Percentiles rank a stretch among this genome's conserved stretches.
phyloP scores from a whole-genome alignment of 2,329 filamentous ascomycete species.

The Elsinoe necatrix region DNA sequence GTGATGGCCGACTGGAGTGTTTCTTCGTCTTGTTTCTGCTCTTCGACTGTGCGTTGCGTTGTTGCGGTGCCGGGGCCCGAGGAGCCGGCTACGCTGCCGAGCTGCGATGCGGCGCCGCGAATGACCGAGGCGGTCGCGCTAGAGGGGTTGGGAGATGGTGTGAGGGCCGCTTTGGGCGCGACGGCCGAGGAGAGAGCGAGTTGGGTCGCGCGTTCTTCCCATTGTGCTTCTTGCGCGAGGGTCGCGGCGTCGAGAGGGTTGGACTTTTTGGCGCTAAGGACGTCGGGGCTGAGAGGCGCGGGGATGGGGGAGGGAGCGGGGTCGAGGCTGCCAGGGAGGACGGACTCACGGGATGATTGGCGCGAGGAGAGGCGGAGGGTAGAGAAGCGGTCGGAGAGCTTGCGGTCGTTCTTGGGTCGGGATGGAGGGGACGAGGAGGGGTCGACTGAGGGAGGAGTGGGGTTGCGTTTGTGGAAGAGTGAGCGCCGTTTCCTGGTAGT shows the following conservation, averaged over 20 bases:
- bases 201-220: slow-evolving; percentile 91
- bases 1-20: slow-evolving; percentile 94
- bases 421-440: slow-evolving; percentile 16
- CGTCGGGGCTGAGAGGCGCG: slow-evolving; percentile 21
- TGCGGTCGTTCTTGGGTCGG: slow-evolving; percentile 30
- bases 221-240: slow-evolving; percentile 54
- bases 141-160: background rate
- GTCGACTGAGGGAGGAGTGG: slow-evolving; percentile 24
- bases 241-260: slow-evolving; percentile 4
- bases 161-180: background rate
- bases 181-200: slow-evolving; percentile 49
- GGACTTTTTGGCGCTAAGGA: slow-evolving; percentile 12
- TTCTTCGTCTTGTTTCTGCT: slow-evolving; percentile 33
- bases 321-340: slow-evolving; percentile 72
- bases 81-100: slow-evolving; percentile 7
- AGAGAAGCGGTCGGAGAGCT: slow-evolving; percentile 59
- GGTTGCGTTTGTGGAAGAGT: slow-evolving; percentile 21
- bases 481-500: slow-evolving; percentile 20
- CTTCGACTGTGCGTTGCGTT: background rate
- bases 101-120: background rate
- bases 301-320: slow-evolving; percentile 66
- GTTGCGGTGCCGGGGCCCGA: background rate
- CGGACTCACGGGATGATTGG: slow-evolving; percentile 48
- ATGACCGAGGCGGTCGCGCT: background rate
- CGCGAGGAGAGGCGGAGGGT: slow-evolving; percentile 27